These are phyloP conservation scores for Penicillium hordei DNA, from an alignment of 2,329 filamentous ascomycete species.

Conservation along the genomic window DNA sequence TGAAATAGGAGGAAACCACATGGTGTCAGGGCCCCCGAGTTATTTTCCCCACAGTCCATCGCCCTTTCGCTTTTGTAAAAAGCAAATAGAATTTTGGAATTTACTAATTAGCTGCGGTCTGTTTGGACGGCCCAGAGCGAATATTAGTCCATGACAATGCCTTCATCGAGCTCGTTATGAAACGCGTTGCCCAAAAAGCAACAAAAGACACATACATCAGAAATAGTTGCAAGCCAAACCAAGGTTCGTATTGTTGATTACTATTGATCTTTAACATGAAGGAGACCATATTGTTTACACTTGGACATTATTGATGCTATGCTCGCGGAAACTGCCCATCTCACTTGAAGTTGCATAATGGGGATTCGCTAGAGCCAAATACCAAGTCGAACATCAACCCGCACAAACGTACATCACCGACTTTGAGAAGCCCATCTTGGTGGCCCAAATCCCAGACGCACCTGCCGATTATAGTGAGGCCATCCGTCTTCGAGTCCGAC, in stretches of 20 bases:
- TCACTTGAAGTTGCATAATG: neutral
- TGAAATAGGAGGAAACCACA: no score
- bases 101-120: no score
- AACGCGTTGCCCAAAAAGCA: neutral
- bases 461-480: neutral
- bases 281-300: neutral
- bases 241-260: neutral
- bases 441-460: no score
- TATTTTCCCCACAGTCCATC: no score
- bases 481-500: rapidly evolving
- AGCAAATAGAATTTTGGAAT: neutral
- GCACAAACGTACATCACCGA: neutral
- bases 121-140: neutral
- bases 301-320: neutral
- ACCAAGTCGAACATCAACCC: neutral
- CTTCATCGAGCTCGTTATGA: neutral
- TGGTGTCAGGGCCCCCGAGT: no score
- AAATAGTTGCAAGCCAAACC: no score
- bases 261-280: neutral
- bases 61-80: no score
- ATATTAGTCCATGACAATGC: neutral
- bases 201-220: neutral
- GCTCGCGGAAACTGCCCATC: neutral
- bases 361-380: neutral
- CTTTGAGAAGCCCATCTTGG: neutral